Evolutionary conservation across 495 filamentous ascomycete genomes (phyloP).

Genomic region (Trichoderma reesei): DNA sequence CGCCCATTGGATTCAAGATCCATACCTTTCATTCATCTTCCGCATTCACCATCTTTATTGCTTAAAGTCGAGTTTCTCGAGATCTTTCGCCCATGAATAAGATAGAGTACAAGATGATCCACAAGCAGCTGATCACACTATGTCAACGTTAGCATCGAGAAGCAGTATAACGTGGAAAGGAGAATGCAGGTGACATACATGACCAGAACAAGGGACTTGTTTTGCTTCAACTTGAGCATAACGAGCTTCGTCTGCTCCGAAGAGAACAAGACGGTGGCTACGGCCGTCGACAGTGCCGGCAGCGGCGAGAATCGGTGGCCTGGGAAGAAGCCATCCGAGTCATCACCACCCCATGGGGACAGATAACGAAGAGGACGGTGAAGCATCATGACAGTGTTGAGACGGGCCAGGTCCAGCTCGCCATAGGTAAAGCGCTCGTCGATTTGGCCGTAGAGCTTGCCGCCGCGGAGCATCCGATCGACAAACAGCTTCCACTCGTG

Average conservation of each 20-base stretch:
- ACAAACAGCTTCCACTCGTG: slow-evolving; percentile 14
- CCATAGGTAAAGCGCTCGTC: slow-evolving; percentile 36
- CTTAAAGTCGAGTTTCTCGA: too few species aligned
- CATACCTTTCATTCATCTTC: too few species aligned
- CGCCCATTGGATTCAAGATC: too few species aligned
- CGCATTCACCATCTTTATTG: too few species aligned
- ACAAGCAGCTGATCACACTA: neutral
- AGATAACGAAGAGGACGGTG: slow-evolving; percentile 21
- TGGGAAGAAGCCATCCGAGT: slow-evolving; percentile 26
- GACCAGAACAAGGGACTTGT: neutral
- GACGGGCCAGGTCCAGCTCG: slow-evolving; percentile 34
- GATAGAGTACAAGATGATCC: neutral
- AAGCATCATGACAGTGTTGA: slow-evolving; percentile 27
- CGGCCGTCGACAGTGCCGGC: slow-evolving; percentile 34
- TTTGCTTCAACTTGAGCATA: neutral
- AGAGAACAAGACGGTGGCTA: slow-evolving; percentile 42
- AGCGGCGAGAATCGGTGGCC: slow-evolving; percentile 41
- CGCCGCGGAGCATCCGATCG: slow-evolving; percentile 7
- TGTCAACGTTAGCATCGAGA: neutral
- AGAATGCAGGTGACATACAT: neutral
- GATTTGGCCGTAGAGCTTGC: slow-evolving; percentile 18
- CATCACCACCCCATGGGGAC: neutral
- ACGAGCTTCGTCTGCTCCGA: slow-evolving; percentile 41
- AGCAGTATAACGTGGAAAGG: neutral
- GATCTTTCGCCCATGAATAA: neutral